Conservation (phyloP, 768 basidiomycete genomes). For the Amanita inopinata region DNA sequence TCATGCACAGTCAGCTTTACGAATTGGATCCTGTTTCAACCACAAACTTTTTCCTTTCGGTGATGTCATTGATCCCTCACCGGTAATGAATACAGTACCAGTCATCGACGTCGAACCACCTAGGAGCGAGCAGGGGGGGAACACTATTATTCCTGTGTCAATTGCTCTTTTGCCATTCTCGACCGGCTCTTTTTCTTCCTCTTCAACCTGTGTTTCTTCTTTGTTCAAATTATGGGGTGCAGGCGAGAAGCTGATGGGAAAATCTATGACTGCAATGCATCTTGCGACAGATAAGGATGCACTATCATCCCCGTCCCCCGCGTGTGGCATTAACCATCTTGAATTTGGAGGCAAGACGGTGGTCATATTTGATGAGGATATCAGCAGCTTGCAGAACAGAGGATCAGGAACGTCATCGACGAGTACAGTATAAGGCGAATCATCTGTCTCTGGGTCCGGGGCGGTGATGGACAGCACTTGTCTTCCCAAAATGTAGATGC, state of each 20-base stretch:
- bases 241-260: slow-evolving; percentile 17
- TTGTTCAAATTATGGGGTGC: slow-evolving; percentile 8
- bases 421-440: slow-evolving; percentile 30
- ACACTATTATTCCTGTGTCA: slow-evolving; percentile 65
- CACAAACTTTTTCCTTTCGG: slow-evolving; percentile 64
- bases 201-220: slow-evolving; percentile 6
- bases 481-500: slow-evolving; percentile 63
- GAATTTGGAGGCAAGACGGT: slow-evolving; percentile 16
- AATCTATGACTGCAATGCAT: slow-evolving; percentile 42
- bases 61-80: slow-evolving; percentile 64
- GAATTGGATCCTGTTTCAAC: background rate
- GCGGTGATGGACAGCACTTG: slow-evolving; percentile 24
- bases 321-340: slow-evolving; percentile 12
- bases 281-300: slow-evolving; percentile 24
- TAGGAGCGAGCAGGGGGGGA: slow-evolving; percentile 55
- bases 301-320: background rate
- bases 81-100: slow-evolving; percentile 57
- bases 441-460: background rate
- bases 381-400: slow-evolving; percentile 43
- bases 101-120: slow-evolving; percentile 39
- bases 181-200: slow-evolving; percentile 16
- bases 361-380: slow-evolving; percentile 38
- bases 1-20: slow-evolving; percentile 9
- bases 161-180: slow-evolving; percentile 23
- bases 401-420: slow-evolving; percentile 55